These are phyloP conservation scores for Eustoma russellianum DNA, from an alignment of 257 asterid genomes.

Conservation along the genomic window DNA sequence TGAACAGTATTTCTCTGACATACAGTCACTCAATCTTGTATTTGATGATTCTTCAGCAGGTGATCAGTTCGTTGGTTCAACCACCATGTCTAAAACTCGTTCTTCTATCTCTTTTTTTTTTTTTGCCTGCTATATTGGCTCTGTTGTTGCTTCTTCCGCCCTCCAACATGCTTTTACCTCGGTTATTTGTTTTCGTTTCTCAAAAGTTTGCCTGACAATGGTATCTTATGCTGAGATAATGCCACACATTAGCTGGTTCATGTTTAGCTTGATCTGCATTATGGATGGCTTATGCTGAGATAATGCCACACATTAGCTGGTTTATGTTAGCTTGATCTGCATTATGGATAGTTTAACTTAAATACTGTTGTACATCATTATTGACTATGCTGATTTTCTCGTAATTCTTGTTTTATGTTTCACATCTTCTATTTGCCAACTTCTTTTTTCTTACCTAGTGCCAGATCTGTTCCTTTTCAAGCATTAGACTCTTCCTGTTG, in stretches of 20 bases:
- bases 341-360: too few relatives aligned
- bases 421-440: too few relatives aligned
- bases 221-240: not conserved
- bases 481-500: too few relatives aligned
- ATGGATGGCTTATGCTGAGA: too few relatives aligned
- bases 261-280: not conserved
- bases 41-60: conserved; percentile 68
- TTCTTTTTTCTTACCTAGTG: too few relatives aligned
- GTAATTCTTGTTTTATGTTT: too few relatives aligned
- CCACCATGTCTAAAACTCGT: not conserved
- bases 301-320: too few relatives aligned
- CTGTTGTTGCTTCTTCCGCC: not conserved
- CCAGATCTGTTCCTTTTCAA: too few relatives aligned
- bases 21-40: conserved; percentile 67
- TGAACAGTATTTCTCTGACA: conserved; percentile 70
- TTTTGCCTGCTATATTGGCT: too few relatives aligned
- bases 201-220: not conserved
- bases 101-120: not conserved
- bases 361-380: too few relatives aligned
- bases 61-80: conserved; percentile 15
- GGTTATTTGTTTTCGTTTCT: not conserved
- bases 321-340: too few relatives aligned
- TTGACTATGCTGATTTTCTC: too few relatives aligned
- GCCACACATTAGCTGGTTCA: not conserved
- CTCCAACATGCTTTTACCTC: not conserved